These are phyloP conservation scores for Leccinum boreale DNA, from an alignment of 768 basidiomycete species.

Conservation along the genomic window DNA sequence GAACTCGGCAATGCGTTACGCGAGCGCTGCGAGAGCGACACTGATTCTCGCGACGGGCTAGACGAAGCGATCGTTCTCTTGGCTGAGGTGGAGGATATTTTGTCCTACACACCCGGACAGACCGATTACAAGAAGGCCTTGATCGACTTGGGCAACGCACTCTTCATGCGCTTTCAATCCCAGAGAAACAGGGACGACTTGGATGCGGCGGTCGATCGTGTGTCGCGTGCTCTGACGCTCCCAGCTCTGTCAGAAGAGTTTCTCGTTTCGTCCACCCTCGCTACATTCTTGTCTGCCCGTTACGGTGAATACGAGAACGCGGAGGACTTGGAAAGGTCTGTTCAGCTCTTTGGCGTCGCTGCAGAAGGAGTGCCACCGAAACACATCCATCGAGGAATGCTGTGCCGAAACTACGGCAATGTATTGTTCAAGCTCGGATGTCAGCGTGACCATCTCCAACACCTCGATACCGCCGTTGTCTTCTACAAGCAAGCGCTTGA, in stretches of 20 bases:
- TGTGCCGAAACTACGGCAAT: constrained; percentile 13
- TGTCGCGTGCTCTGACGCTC: constrained; percentile 7
- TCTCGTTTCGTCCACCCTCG: constrained; percentile 1
- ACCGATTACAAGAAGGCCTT: constrained; percentile 4
- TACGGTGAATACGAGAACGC: not conserved
- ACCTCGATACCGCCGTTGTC: constrained; percentile 8
- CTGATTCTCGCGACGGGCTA: constrained; percentile 8
- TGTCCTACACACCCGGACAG: constrained; percentile 3
- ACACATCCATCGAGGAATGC: not conserved
- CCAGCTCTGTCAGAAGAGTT: constrained; percentile 9
- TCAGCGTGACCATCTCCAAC: constrained; percentile 3
- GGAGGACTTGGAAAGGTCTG: constrained; percentile 14
- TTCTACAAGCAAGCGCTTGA: constrained; percentile 5
- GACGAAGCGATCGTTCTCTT: constrained; percentile 25
- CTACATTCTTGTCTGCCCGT: constrained; percentile 13
- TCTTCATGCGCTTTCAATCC: constrained; percentile 17
- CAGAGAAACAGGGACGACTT: constrained; percentile 11
- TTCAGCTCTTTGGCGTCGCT: constrained; percentile 11
- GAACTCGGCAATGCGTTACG: constrained; percentile 16
- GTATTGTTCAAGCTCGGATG: constrained; percentile 4
- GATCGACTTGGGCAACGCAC: constrained; percentile 6
- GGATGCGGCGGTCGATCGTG: constrained; percentile 13
- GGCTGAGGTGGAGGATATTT: constrained; percentile 14
- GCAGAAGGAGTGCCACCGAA: constrained; percentile 11
- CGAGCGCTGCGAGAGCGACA: constrained; percentile 7